These are phyloP conservation scores for Trichoderma oligosporum DNA, from an alignment of 2,329 filamentous ascomycete genomes.

Conservation along the genomic window DNA sequence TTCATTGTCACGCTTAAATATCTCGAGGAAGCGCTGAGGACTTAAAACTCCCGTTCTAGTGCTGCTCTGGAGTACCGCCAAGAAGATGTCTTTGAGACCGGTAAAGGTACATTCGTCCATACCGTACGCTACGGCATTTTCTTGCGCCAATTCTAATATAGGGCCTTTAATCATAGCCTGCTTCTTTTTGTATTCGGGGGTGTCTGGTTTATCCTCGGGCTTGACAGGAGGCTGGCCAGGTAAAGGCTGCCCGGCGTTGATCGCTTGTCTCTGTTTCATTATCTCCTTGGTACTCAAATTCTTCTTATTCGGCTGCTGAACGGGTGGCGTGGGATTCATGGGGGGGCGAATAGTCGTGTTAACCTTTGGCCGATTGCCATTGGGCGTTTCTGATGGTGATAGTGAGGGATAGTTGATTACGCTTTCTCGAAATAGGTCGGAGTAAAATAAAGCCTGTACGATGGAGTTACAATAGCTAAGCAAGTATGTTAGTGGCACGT, in stretches of 20 bases:
- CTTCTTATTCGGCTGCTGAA: constrained; percentile 46
- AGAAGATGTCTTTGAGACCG: constrained; percentile 92
- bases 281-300: constrained; percentile 53
- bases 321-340: constrained; percentile 45
- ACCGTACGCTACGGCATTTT: constrained; percentile 75
- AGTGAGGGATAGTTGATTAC: constrained; percentile 85
- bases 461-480: constrained; percentile 96
- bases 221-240: constrained; percentile 54
- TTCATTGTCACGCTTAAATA: constrained; percentile 90
- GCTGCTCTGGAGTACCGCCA: constrained; percentile 76
- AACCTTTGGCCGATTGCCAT: constrained; percentile 53
- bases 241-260: constrained; percentile 52
- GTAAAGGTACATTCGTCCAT: constrained; percentile 97
- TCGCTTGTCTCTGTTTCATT: constrained; percentile 52
- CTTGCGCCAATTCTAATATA: constrained; percentile 77
- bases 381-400: constrained; percentile 65
- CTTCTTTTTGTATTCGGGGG: constrained; percentile 97
- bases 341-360: constrained; percentile 59
- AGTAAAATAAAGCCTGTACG: constrained; percentile 94
- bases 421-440: constrained; percentile 85
- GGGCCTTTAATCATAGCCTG: constrained; percentile 84
- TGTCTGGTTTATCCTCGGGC: constrained; percentile 89
- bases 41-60: constrained; percentile 86
- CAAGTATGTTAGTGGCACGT: neutral
- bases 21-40: constrained; percentile 88